These are phyloP conservation scores for Taphrina confusa DNA, from an alignment of 1,139 yeast species.

Conservation along the genomic window DNA sequence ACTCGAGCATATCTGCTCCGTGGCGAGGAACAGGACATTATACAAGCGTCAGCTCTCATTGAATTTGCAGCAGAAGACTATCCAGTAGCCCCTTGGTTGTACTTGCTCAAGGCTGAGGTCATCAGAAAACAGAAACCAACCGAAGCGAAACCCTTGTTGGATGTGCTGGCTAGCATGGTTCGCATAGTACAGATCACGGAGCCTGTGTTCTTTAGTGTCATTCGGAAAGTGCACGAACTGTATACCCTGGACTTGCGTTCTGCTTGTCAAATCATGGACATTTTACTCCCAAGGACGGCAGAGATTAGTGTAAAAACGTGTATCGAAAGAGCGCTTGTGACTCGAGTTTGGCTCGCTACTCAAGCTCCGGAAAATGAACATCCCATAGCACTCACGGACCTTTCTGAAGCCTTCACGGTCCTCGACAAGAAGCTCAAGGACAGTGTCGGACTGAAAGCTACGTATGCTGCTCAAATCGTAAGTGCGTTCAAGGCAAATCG, in stretches of 20 bases:
- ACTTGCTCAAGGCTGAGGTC: slow-evolving; percentile 8
- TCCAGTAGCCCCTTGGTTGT: slow-evolving; percentile 27
- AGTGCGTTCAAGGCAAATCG: background rate
- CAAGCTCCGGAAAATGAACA: slow-evolving; percentile 6
- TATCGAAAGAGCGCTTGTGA: slow-evolving; percentile 36
- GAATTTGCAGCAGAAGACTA: slow-evolving; percentile 22
- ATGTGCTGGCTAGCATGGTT: slow-evolving; percentile 19
- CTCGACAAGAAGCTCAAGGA: slow-evolving; percentile 34
- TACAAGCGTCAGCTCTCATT: slow-evolving; percentile 1
- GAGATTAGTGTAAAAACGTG: slow-evolving; percentile 25
- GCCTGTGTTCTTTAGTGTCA: slow-evolving; percentile 3
- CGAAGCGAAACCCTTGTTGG: background rate
- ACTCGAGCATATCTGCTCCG: slow-evolving; percentile 17
- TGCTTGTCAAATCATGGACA: slow-evolving; percentile 13
- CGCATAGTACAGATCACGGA: slow-evolving; percentile 16
- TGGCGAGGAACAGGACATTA: slow-evolving; percentile 4
- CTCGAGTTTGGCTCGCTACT: slow-evolving; percentile 34
- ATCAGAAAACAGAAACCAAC: background rate
- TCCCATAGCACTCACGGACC: background rate
- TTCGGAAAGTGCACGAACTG: slow-evolving; percentile 18
- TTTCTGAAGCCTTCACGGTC: background rate
- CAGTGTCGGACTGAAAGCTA: slow-evolving; percentile 28
- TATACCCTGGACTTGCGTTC: background rate
- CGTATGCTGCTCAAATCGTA: slow-evolving; percentile 38
- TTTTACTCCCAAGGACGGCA: slow-evolving; percentile 18